Evolutionary conservation across 108 stramenopile genomes (phyloP), one percentile per base, ranked within the genome.

Genomic region (Licmophora abbreviata): DNA sequence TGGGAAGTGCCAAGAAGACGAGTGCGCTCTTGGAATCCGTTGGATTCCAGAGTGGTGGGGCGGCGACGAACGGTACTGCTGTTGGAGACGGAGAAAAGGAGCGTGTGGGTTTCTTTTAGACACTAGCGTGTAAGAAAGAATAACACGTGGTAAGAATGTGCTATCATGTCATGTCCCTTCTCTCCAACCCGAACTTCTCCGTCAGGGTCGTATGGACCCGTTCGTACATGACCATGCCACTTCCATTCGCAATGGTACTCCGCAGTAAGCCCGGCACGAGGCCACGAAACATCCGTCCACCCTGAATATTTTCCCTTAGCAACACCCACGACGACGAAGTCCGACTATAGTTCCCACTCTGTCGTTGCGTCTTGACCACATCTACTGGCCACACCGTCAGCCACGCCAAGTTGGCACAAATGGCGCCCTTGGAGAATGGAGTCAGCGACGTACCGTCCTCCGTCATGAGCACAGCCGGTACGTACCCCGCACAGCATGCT

Each of bases 1-100:
- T 86, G 48, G 74, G 78, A 28, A 58, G 56, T 32, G 71, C 71
- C 48, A 17, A 44, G 24, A 68, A 78, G 44, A 44, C 76, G 62
- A 31, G 36, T 29, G 66, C 63, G 0, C 59, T 83, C 64, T n/a
- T n/a, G n/a, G n/a, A n/a, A n/a, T n/a, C n/a, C n/a, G n/a, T n/a
- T n/a, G 81, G 81, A 43, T 83, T 83, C 60, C n/a, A n/a, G n/a
- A n/a, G n/a, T n/a, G n/a, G n/a, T n/a, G 69, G 66, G 18, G 44
- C 48, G 15, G 27, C 40, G 31, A 44, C 32, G 1, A 34, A 23
- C 31, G 61, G 47, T 18, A 34, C 50, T 27, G 65, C 55, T 37
- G 48, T 52, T 12, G 44, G 38, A 7, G 66, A 3, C 23, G 53
- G 41, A 10, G 22, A 54, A 38, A 64, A 59, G 40, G 44, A 56